phyloP scores from a whole-genome alignment of 805 yeast genomes.

The Nakazawaea populi region DNA sequence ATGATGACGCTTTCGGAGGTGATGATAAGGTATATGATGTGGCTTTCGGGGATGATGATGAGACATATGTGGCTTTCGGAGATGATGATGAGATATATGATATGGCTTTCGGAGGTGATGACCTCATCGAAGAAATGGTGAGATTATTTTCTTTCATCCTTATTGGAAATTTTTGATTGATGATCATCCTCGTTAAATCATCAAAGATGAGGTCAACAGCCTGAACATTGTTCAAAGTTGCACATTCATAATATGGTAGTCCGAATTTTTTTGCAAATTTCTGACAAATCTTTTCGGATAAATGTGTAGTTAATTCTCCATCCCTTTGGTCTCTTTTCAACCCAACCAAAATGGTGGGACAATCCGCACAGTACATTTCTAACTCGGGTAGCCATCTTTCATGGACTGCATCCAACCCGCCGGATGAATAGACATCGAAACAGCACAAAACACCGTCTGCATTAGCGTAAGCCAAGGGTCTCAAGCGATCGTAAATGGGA shows the following conservation, averaged over 20 bases:
- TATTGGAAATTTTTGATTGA: not conserved
- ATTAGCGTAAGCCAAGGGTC: slow-evolving; percentile 36
- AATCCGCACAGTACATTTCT: slow-evolving; percentile 30
- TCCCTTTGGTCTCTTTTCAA: slow-evolving; percentile 29
- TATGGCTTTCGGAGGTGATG: not conserved
- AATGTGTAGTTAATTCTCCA: slow-evolving; percentile 15
- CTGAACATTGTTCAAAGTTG: slow-evolving; percentile 14
- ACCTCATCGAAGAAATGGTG: not conserved
- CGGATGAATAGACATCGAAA: slow-evolving; percentile 28
- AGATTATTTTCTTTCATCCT: not conserved
- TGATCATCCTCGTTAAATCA: slow-evolving; percentile 6
- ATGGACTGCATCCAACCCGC: slow-evolving; percentile 27
- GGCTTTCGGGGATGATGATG: not conserved
- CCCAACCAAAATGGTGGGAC: slow-evolving; percentile 30
- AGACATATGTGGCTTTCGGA: not conserved
- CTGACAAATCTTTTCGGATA: slow-evolving; percentile 19
- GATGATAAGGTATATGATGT: not conserved
- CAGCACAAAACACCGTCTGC: slow-evolving; percentile 32
- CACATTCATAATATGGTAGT: slow-evolving; percentile 31
- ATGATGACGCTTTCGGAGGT: not conserved
- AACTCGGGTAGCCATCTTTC: slow-evolving; percentile 40
- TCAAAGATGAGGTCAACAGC: slow-evolving; percentile 15
- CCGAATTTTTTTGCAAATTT: slow-evolving; percentile 24
- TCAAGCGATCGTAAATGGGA: slow-evolving; percentile 31
- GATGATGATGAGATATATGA: not conserved